phyloP scores from a whole-genome alignment of 2,329 filamentous ascomycete genomes.

The Pseudocercospora crystallina region DNA sequence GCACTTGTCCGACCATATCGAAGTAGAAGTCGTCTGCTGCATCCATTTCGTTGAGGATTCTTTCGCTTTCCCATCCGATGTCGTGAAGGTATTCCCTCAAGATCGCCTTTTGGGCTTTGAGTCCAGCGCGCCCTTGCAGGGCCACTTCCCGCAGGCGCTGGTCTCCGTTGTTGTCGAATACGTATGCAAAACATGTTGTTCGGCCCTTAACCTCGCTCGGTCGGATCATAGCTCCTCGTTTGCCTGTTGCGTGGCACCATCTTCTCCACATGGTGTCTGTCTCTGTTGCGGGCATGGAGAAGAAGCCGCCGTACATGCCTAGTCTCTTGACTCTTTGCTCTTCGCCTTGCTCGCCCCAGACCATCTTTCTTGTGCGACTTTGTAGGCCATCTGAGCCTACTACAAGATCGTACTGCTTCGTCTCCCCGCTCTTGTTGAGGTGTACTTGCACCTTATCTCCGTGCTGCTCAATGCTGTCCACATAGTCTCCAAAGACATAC shows the following conservation, averaged over 20 bases:
- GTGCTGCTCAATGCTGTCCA: constrained; percentile 28
- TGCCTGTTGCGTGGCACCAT: constrained; percentile 33
- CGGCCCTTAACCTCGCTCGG: constrained; percentile 24
- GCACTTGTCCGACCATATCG: constrained; percentile 33
- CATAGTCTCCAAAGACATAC: constrained; percentile 31
- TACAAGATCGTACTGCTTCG: constrained; percentile 28
- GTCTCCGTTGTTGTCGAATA: constrained; percentile 27
- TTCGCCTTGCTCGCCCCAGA: constrained; percentile 28
- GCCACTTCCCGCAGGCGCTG: constrained; percentile 20
- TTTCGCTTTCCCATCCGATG: constrained; percentile 30
- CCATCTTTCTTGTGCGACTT: constrained; percentile 27
- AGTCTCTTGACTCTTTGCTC: constrained; percentile 18
- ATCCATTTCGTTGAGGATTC: constrained; percentile 31
- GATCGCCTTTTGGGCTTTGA: constrained; percentile 29
- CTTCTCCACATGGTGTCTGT: constrained; percentile 32
- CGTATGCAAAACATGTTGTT: constrained; percentile 28
- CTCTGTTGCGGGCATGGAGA: constrained; percentile 27
- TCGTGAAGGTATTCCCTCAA: constrained; percentile 29
- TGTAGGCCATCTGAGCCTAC: constrained; percentile 35
- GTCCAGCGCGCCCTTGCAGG: constrained; percentile 15
- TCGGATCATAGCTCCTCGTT: constrained; percentile 32
- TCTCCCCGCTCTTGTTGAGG: constrained; percentile 28
- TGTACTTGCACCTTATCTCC: constrained; percentile 26
- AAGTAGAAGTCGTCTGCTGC: constrained; percentile 35
- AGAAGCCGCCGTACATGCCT: constrained; percentile 35